phyloP scores from a whole-genome alignment of 2,329 filamentous ascomycete genomes.

The Diplodia corticola region DNA sequence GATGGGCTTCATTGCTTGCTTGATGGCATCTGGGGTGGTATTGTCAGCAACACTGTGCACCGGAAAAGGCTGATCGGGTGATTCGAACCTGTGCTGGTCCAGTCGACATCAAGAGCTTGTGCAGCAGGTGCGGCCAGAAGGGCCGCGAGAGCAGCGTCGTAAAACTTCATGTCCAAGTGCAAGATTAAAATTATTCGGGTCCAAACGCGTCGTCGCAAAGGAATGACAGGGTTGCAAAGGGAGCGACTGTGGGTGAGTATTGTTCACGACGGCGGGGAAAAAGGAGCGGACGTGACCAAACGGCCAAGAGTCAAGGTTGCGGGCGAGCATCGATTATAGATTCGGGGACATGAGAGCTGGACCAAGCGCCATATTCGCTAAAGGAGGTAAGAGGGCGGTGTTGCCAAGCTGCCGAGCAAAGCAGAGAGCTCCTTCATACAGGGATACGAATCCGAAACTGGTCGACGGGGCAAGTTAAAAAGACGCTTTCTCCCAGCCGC shows the following conservation, averaged over 20 bases:
- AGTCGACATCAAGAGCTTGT: constrained; percentile 1
- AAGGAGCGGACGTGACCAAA: constrained; percentile 8
- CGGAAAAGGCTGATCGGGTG: too few relatives aligned
- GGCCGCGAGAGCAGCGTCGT: not conserved
- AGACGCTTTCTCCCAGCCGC: not conserved
- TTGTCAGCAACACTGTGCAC: not conserved
- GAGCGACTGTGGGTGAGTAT: constrained; percentile 4
- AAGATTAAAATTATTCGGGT: not conserved
- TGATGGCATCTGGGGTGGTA: constrained; percentile 57
- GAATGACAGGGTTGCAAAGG: not conserved
- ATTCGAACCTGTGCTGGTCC: not conserved
- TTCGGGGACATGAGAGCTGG: not conserved
- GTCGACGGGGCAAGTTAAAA: not conserved
- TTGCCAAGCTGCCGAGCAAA: constrained; percentile 15
- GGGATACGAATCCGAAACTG: not conserved
- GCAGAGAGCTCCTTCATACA: constrained; percentile 1
- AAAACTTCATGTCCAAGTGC: not conserved
- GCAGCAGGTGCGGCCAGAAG: not conserved
- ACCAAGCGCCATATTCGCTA: constrained; percentile 12
- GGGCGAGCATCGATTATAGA: constrained; percentile 7
- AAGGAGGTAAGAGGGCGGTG: constrained; percentile 19
- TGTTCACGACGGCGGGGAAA: not conserved
- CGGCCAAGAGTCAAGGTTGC: not conserved
- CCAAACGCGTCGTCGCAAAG: not conserved
- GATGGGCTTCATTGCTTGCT: constrained; percentile 57